A percentile compares a stretch with the other conserved stretches of the same genome.
These are phyloP conservation scores for Epipyxis sp. DNA, from an alignment of 108 stramenopile genomes.

Conservation along the genomic window DNA sequence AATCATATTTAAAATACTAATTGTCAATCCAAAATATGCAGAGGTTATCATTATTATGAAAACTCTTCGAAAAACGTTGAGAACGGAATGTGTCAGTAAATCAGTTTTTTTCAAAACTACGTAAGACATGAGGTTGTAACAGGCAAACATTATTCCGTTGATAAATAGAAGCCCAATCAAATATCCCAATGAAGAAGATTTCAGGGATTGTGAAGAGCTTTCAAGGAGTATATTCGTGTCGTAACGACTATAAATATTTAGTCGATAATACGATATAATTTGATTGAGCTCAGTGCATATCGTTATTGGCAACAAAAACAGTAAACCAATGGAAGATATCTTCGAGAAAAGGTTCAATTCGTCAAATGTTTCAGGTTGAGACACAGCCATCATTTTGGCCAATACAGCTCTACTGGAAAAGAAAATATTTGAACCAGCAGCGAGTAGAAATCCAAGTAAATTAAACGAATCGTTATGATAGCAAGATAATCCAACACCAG, in stretches of 20 bases:
- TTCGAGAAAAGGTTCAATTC: slow-evolving; percentile 6
- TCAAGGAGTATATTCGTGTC: not conserved
- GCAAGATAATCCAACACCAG: slow-evolving; percentile 24
- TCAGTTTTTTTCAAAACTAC: not conserved
- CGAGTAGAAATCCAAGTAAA: slow-evolving; percentile 26
- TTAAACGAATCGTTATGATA: slow-evolving; percentile 17
- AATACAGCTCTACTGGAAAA: slow-evolving; percentile 22
- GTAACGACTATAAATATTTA: too few species aligned
- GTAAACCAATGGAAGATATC: slow-evolving; percentile 8
- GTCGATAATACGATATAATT: not conserved
- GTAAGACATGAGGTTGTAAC: slow-evolving; percentile 23
- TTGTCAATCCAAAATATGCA: not conserved
- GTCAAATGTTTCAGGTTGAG: not conserved
- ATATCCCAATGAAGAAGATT: not conserved
- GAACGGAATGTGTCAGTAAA: slow-evolving; percentile 27
- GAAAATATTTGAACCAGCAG: slow-evolving; percentile 27
- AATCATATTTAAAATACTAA: slow-evolving; percentile 1
- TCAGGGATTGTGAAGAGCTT: not conserved
- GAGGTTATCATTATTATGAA: slow-evolving; percentile 23
- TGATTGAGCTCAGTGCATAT: not conserved
- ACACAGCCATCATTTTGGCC: slow-evolving; percentile 1
- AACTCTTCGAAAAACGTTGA: slow-evolving; percentile 29
- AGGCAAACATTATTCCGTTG: slow-evolving; percentile 18
- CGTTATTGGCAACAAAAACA: slow-evolving; percentile 4
- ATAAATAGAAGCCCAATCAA: not conserved